phyloP scores from a whole-genome alignment of 106 monocot genomes.

The Dendrobium huoshanense region DNA sequence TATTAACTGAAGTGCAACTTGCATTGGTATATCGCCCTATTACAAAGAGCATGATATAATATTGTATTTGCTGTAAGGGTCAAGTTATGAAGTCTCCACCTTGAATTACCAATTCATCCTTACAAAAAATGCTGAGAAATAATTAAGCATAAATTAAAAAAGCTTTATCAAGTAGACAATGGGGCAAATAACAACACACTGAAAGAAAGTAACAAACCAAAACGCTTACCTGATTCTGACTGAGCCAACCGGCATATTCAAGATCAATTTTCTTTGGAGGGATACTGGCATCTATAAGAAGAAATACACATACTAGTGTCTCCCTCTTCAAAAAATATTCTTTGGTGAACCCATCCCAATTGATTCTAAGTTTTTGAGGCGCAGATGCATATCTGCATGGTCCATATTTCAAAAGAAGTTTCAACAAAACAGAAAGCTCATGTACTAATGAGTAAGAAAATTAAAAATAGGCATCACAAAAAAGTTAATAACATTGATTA shows the following conservation, averaged over 20 bases:
- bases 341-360: constrained; percentile 88
- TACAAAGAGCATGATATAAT: neutral
- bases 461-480: neutral
- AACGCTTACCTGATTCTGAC: constrained; percentile 61
- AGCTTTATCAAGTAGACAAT: too few relatives aligned
- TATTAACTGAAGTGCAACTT: neutral
- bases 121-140: neutral
- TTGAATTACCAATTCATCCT: neutral
- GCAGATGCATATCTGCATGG: constrained; percentile 79
- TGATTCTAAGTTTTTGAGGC: constrained; percentile 58
- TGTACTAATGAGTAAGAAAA: neutral
- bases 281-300: constrained; percentile 65
- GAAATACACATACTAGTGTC: constrained; percentile 76
- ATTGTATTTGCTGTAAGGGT: neutral
- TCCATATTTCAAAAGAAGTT: neutral
- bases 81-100: neutral
- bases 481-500: neutral
- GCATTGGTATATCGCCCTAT: neutral
- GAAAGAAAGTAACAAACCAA: neutral
- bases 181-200: neutral
- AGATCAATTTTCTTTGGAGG: constrained; percentile 82
- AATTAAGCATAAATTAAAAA: neutral
- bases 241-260: constrained; percentile 92
- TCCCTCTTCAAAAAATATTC: constrained; percentile 75
- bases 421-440: neutral